These are phyloP conservation scores for Kokia cookei DNA, from an alignment of 441 rosid genomes.

Conservation along the genomic window DNA sequence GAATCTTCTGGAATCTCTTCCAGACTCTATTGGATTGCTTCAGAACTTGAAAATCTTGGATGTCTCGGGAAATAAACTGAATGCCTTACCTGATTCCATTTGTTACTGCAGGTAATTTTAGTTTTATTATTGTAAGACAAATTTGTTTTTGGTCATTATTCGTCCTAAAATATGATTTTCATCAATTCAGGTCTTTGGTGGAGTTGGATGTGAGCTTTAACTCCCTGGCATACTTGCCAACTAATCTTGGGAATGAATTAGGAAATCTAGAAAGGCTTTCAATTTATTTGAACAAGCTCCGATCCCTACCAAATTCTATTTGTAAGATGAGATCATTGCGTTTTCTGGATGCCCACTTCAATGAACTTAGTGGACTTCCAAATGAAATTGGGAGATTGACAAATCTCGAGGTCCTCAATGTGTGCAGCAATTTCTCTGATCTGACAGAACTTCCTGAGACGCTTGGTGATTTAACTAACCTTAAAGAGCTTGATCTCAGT, in stretches of 20 bases:
- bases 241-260: conserved; percentile 73
- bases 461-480: conserved; percentile 70
- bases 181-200: conserved; percentile 47
- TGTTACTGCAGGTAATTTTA: conserved; percentile 59
- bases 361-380: conserved; percentile 68
- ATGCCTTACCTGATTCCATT: conserved; percentile 62
- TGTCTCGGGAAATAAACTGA: conserved; percentile 68
- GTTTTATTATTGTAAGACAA: conserved; percentile 1
- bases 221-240: conserved; percentile 65
- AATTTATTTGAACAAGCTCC: conserved; percentile 71
- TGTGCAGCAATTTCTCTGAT: conserved; percentile 79
- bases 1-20: conserved; percentile 62
- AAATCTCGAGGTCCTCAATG: conserved; percentile 70
- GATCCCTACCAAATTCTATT: conserved; percentile 65
- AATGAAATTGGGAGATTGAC: conserved; percentile 51
- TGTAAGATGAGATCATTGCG: conserved; percentile 65
- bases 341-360: conserved; percentile 77
- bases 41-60: conserved; percentile 58
- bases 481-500: conserved; percentile 85
- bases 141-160: not conserved
- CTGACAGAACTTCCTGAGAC: conserved; percentile 72
- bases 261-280: conserved; percentile 56
- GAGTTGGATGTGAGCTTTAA: conserved; percentile 86
- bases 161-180: not conserved
- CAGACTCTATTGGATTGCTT: conserved; percentile 76